Conservation (phyloP, 2,329 filamentous ascomycete genomes). For the Ambrosiella cleistominuta region DNA sequence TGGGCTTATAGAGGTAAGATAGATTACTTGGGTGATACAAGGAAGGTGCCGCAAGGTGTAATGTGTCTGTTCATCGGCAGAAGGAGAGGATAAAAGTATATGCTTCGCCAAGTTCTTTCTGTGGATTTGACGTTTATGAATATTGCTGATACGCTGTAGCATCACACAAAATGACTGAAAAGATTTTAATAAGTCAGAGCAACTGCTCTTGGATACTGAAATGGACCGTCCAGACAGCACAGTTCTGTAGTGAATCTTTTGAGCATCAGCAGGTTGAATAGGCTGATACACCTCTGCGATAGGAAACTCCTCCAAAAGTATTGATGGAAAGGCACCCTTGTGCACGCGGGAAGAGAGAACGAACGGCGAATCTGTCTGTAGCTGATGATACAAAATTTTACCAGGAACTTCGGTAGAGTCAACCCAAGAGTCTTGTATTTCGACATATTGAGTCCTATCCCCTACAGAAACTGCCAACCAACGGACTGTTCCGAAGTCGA, state of each 20-base stretch:
- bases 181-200: neutral
- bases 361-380: neutral
- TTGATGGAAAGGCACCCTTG: neutral
- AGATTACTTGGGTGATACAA: neutral
- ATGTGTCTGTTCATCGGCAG: neutral
- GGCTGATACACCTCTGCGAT: neutral
- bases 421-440: conserved; percentile 1
- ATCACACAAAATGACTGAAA: neutral
- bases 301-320: neutral
- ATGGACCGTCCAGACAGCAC: neutral
- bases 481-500: neutral
- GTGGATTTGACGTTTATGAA: neutral
- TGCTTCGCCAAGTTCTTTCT: neutral
- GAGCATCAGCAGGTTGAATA: neutral
- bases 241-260: neutral
- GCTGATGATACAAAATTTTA: neutral
- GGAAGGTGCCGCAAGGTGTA: neutral
- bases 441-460: neutral
- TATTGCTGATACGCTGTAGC: neutral
- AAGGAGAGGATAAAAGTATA: too few relatives aligned
- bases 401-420: neutral
- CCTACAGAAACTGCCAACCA: neutral
- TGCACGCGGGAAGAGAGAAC: too few relatives aligned
- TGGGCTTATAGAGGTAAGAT: neutral
- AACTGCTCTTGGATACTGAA: neutral